phyloP scores from a whole-genome alignment of 805 yeast genomes.

The Metschnikowia lochheadii region DNA sequence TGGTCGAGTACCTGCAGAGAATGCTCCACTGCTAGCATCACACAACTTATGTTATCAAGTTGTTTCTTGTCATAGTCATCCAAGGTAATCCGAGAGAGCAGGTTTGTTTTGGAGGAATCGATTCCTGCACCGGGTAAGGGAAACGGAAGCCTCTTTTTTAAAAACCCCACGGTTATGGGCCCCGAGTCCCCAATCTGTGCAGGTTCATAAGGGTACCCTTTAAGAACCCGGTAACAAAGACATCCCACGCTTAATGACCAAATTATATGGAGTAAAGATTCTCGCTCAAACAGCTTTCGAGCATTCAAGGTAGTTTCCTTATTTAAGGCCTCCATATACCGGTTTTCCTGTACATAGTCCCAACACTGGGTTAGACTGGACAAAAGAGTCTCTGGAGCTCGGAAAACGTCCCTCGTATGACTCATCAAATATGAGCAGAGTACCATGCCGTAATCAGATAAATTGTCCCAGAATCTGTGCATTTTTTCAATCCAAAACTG shows the following conservation, averaged over 20 bases:
- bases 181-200: constrained; percentile 5
- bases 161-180: not conserved
- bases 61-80: not conserved
- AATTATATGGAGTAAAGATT: constrained; percentile 19
- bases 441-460: constrained; percentile 26
- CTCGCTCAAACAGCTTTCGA: constrained; percentile 23
- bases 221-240: constrained; percentile 14
- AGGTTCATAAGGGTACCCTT: constrained; percentile 20
- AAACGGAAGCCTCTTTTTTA: not conserved
- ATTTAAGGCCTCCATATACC: constrained; percentile 16
- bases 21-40: constrained; percentile 12
- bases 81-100: not conserved
- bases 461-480: constrained; percentile 22
- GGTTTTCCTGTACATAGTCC: constrained; percentile 18
- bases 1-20: constrained; percentile 12
- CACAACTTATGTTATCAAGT: constrained; percentile 10
- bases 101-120: not conserved
- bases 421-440: constrained; percentile 19
- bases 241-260: constrained; percentile 23
- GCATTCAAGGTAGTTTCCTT: constrained; percentile 4
- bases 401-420: constrained; percentile 12
- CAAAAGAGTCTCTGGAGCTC: constrained; percentile 9
- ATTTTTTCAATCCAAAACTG: constrained; percentile 21
- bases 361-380: constrained; percentile 18
- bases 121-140: not conserved